Base-by-base conservation (phyloP, 306 rosid species). In the Ziziphus jujuba region DNA sequence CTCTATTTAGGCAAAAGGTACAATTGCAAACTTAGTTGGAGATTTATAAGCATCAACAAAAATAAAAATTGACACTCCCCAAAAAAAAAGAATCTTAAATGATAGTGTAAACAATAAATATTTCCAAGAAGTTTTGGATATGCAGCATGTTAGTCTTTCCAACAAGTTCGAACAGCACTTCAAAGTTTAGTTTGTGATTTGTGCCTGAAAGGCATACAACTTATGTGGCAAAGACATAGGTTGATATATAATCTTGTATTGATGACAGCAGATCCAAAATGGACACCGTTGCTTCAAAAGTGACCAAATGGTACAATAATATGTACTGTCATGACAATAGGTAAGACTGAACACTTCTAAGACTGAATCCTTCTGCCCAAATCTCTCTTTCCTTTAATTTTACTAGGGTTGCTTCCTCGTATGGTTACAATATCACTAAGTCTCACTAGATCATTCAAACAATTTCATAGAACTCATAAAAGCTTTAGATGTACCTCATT, bases 401-500 rank as follows among this genome's bases (percentile, higher is more conserved):
- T 38, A 7, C 0, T 16, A 15, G 7, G 9, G 21, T 20, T 50
- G 6, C 20, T 50, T 5, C n/a, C 6, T 50, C n/a, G 21, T 17
- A 9, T 19, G 16, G 20, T 16, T 50, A 16, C 20, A 9, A n/a
- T n/a, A 50, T 5, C 55, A 16, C 17, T 50, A 50, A 50, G 21
- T 50, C 55, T 50, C 55, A 50, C 9, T 8, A 4, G 24, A n/a
- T 50, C 22, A 16, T 8, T 50, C 24, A 16, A 50, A 20, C 20
- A 10, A 3, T 24, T 12, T 9, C 14, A 25, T 54, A 11, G 21
- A 48, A 28, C 61, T 13, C 35, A 47, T 21, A 31, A 6, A 31
- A 11, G 25, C 43, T 59, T 33, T 48, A 52, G 66, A 59, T 40
- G 31, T 34, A 60, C 74, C 66, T 59, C 50, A 31, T 4, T 34